Conservation (phyloP, 345 rosid species). For the Lumnitzera racemosa region DNA sequence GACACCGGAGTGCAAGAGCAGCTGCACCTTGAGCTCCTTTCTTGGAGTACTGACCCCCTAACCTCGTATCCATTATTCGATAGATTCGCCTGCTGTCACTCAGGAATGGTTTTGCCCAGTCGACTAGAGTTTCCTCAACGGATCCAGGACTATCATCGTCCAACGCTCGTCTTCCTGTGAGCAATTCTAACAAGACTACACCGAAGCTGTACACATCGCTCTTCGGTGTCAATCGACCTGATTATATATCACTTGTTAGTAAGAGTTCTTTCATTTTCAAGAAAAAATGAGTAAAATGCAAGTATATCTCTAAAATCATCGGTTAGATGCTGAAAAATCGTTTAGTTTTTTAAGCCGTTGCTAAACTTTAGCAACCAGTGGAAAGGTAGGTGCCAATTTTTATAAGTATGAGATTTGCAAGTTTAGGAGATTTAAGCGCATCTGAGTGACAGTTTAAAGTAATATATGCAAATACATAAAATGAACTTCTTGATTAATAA, state of each 20-base stretch:
- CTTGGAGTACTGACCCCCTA: conserved; percentile 83
- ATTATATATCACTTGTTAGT: neutral
- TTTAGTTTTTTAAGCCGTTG: too few relatives aligned
- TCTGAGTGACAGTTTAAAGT: too few relatives aligned
- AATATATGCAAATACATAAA: too few relatives aligned
- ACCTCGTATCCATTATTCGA: conserved; percentile 79
- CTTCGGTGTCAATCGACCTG: conserved; percentile 90
- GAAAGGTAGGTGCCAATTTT: too few relatives aligned
- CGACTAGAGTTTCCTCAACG: conserved; percentile 57
- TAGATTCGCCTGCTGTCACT: conserved; percentile 48
- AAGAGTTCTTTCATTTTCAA: neutral
- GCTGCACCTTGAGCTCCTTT: conserved; percentile 70
- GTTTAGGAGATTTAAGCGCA: too few relatives aligned
- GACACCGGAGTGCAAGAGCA: conserved; percentile 61
- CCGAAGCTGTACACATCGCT: conserved; percentile 93
- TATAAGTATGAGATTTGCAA: too few relatives aligned
- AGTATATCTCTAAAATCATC: too few relatives aligned
- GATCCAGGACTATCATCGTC: conserved; percentile 40
- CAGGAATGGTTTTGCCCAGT: conserved; percentile 86
- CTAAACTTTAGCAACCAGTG: too few relatives aligned
- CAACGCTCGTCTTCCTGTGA: conserved; percentile 59
- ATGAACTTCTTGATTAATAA: too few relatives aligned
- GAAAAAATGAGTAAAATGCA: too few relatives aligned
- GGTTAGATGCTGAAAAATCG: too few relatives aligned
- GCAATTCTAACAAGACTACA: conserved; percentile 71